A percentile compares a stretch with the other conserved stretches of the same genome.
phyloP scores from a whole-genome alignment of 208 protist genomes.

The Trypanosoma caninum region DNA sequence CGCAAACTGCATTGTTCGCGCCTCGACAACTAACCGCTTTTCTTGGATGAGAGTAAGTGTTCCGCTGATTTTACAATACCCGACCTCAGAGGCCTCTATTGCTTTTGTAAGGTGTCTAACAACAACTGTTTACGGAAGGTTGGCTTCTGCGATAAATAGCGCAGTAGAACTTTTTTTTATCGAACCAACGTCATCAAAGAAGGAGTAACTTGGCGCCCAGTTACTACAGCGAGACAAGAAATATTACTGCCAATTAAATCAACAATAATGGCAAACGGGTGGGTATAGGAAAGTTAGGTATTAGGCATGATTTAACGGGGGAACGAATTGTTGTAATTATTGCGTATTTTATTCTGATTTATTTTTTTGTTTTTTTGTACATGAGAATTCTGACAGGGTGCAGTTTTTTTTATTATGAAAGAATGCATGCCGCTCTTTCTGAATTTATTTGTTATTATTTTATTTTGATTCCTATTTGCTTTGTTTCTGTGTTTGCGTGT shows the following conservation, averaged over 20 bases:
- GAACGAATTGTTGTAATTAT: background rate
- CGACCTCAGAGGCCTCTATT: conserved; percentile 65
- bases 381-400: too few relatives aligned
- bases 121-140: conserved; percentile 67
- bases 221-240: too few relatives aligned
- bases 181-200: conserved; percentile 31
- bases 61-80: conserved; percentile 82
- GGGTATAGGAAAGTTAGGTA: background rate
- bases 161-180: conserved; percentile 50
- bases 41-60: conserved; percentile 84
- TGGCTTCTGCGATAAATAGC: conserved; percentile 44
- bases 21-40: conserved; percentile 81
- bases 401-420: too few relatives aligned
- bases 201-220: too few relatives aligned
- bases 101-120: conserved; percentile 78
- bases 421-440: too few relatives aligned
- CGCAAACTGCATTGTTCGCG: conserved; percentile 87
- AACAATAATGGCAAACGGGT: too few relatives aligned
- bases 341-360: background rate
- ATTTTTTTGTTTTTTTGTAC: background rate
- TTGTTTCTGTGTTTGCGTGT: background rate
- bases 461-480: too few relatives aligned
- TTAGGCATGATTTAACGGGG: background rate
- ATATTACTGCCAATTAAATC: too few relatives aligned
- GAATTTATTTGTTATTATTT: too few relatives aligned